These are phyloP conservation scores for Chimonanthus praecox DNA, from an alignment of 164 flowering plant genomes.

Conservation along the genomic window DNA sequence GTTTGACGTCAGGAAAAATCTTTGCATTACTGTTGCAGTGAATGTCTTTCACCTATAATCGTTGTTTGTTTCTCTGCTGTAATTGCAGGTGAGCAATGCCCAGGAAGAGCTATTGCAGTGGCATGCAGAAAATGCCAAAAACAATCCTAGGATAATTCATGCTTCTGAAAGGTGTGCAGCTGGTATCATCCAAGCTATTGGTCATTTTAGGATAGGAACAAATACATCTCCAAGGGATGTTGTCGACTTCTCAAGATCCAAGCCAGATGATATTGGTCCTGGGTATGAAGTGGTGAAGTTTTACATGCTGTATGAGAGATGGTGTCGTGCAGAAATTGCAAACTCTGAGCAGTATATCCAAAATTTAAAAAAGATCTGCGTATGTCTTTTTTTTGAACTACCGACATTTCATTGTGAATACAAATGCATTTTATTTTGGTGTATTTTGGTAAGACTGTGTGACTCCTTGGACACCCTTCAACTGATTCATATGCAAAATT, in stretches of 20 bases:
- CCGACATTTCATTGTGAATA: background rate
- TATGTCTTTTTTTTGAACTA: constrained; percentile 21
- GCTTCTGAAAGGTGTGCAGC: constrained; percentile 82
- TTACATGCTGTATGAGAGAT: constrained; percentile 62
- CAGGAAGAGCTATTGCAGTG: constrained; percentile 81
- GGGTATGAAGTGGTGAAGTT: constrained; percentile 61
- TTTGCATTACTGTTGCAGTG: background rate
- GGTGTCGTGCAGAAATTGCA: constrained; percentile 68
- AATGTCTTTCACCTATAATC: background rate
- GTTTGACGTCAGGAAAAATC: background rate
- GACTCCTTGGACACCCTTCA: background rate
- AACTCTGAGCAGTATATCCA: constrained; percentile 31
- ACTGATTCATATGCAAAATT: background rate
- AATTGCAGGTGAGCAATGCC: constrained; percentile 74
- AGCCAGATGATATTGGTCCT: constrained; percentile 32
- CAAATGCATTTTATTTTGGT: background rate
- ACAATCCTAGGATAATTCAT: constrained; percentile 67
- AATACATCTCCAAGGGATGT: constrained; percentile 60
- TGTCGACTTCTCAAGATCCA: constrained; percentile 27
- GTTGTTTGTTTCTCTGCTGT: too few species aligned
- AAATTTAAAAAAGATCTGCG: constrained; percentile 40
- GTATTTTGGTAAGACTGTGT: background rate
- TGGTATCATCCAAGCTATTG: constrained; percentile 81
- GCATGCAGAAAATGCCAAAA: constrained; percentile 70
- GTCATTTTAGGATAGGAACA: constrained; percentile 66